phyloP scores from a whole-genome alignment of 2,329 filamentous ascomycete species.

The Cucurbitaria berberidis region DNA sequence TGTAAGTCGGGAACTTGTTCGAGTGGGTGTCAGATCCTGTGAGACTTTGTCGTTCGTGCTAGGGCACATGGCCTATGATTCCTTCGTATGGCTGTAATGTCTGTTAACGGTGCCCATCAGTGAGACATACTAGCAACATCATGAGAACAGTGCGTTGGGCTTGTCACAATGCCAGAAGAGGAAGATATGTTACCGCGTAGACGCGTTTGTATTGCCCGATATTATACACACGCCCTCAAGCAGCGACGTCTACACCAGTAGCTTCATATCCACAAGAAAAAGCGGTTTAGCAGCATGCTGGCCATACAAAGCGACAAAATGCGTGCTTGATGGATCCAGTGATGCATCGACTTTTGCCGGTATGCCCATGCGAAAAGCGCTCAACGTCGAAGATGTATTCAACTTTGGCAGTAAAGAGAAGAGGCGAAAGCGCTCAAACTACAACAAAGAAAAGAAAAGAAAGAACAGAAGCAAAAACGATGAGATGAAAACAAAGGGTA shows the following conservation, averaged over 20 bases:
- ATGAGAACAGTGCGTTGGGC: neutral
- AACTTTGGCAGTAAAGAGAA: neutral
- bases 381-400: neutral
- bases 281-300: conserved; percentile 1
- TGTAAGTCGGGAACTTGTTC: too few relatives aligned
- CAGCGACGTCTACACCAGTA: conserved; percentile 2
- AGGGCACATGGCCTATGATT: too few relatives aligned
- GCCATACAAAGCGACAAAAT: neutral
- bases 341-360: conserved; percentile 1
- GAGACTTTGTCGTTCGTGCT: too few relatives aligned
- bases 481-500: conserved; percentile 15
- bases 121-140: neutral
- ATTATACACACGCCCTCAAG: conserved; percentile 21
- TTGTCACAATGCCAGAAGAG: neutral
- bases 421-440: neutral
- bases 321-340: neutral
- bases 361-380: neutral
- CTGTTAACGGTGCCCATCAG: neutral
- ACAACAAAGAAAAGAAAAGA: neutral
- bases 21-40: too few relatives aligned
- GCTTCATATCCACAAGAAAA: conserved; percentile 15
- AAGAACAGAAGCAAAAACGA: conserved; percentile 7
- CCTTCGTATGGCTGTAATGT: neutral
- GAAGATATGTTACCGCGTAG: neutral
- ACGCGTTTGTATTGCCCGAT: conserved; percentile 10